A percentile compares a stretch with the other conserved stretches of the same genome.
Evolutionary conservation across 495 filamentous ascomycete genomes (phyloP).

Genomic region (Hypomontagnella submonticulosa): DNA sequence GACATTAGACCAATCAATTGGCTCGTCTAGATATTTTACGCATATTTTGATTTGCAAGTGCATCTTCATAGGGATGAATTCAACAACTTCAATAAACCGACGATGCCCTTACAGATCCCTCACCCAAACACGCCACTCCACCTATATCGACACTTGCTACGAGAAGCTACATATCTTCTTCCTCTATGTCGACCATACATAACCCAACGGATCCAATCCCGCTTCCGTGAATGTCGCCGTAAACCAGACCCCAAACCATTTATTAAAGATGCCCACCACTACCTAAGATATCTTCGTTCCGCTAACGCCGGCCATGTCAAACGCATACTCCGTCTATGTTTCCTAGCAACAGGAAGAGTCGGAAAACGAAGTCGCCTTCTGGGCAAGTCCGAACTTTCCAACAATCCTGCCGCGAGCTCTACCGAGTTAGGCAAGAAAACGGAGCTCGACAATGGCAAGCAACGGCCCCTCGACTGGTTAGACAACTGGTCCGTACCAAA

Average conservation of each 20-base stretch:
- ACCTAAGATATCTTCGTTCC: slow-evolving; percentile 55
- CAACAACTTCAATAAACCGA: background rate
- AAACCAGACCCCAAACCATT: slow-evolving; percentile 17
- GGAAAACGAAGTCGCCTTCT: slow-evolving; percentile 76
- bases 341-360: slow-evolving; percentile 76
- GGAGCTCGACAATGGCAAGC: background rate
- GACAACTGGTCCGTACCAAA: slow-evolving; percentile 56
- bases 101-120: slow-evolving; percentile 46
- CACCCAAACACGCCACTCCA: slow-evolving; percentile 63
- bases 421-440: slow-evolving; percentile 46
- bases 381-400: slow-evolving; percentile 58
- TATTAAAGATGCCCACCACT: slow-evolving; percentile 48
- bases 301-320: slow-evolving; percentile 66
- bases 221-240: slow-evolving; percentile 61
- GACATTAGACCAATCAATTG: too few relatives aligned
- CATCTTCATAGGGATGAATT: background rate
- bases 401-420: slow-evolving; percentile 50
- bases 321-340: slow-evolving; percentile 72
- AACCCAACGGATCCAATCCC: slow-evolving; percentile 63
- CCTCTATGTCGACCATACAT: slow-evolving; percentile 70
- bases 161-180: slow-evolving; percentile 87
- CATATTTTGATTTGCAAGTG: too few relatives aligned
- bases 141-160: slow-evolving; percentile 80
- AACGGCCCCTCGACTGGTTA: slow-evolving; percentile 51
- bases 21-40: too few relatives aligned